Evolutionary conservation across 176 grass and related monocot genomes (phyloP).

Genomic region (Miscanthus lutarioriparius): DNA sequence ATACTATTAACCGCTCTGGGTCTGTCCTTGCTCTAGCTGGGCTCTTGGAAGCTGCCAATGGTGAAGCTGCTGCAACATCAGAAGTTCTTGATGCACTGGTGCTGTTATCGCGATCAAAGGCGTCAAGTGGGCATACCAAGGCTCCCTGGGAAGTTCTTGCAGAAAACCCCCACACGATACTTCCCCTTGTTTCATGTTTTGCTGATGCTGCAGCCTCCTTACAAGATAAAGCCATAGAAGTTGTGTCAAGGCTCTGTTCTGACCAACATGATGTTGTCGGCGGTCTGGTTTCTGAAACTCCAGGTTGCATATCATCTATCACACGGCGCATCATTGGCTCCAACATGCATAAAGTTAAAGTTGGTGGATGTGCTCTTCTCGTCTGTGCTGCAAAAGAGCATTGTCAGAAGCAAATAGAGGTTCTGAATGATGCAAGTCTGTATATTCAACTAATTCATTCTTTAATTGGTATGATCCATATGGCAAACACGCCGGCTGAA

Average conservation of each 20-base stretch:
- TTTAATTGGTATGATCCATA: constrained; percentile 89
- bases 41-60: constrained; percentile 77
- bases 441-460: constrained; percentile 75
- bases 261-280: constrained; percentile 82
- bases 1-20: constrained; percentile 79
- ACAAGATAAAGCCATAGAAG: constrained; percentile 98
- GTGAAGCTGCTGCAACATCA: constrained; percentile 73
- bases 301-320: constrained; percentile 74
- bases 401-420: constrained; percentile 81
- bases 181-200: constrained; percentile 85
- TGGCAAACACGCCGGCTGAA: constrained; percentile 57
- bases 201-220: constrained; percentile 77
- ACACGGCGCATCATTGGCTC: constrained; percentile 71
- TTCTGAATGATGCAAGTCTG: constrained; percentile 68
- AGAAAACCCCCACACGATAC: constrained; percentile 85
- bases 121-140: constrained; percentile 66
- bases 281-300: constrained; percentile 76
- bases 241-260: constrained; percentile 79
- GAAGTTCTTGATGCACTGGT: constrained; percentile 97
- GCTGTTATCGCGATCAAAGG: constrained; percentile 84
- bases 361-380: constrained; percentile 90
- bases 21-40: constrained; percentile 80
- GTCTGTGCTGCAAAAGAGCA: constrained; percentile 79
- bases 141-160: constrained; percentile 90
- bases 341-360: constrained; percentile 78